A percentile compares a stretch with the other conserved stretches of the same genome.
Conservation (phyloP, 2,329 filamentous ascomycete species). For the Fusarium bactridioides region DNA sequence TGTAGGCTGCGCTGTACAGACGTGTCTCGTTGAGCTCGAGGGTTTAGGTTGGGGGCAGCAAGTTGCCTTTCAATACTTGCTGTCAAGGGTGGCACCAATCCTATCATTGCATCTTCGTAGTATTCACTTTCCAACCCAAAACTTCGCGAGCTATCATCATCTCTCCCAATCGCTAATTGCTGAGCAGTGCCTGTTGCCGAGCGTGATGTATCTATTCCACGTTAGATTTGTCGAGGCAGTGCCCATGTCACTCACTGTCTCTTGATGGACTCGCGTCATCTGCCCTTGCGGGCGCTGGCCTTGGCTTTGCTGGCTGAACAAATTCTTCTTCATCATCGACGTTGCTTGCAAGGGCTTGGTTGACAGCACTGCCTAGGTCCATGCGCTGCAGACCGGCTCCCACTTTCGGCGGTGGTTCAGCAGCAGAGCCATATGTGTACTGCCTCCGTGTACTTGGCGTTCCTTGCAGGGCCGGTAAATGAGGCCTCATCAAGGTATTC, state of each 20-base stretch:
- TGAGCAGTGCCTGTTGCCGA: neutral
- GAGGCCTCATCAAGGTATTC: slow-evolving; percentile 26
- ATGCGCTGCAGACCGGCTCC: slow-evolving; percentile 35
- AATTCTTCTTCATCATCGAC: slow-evolving; percentile 30
- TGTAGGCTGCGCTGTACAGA: neutral
- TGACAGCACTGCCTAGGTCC: slow-evolving; percentile 44
- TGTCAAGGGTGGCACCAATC: slow-evolving; percentile 36
- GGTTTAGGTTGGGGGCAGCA: neutral
- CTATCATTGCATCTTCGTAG: slow-evolving; percentile 50
- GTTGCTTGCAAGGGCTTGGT: slow-evolving; percentile 37
- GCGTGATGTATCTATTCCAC: neutral
- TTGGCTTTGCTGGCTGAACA: slow-evolving; percentile 17
- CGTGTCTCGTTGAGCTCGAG: neutral
- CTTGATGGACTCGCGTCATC: slow-evolving; percentile 36
- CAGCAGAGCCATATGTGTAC: slow-evolving; percentile 50
- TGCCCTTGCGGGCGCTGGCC: neutral
- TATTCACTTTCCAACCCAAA: slow-evolving; percentile 49
- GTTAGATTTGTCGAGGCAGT: neutral
- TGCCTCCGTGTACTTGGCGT: slow-evolving; percentile 49
- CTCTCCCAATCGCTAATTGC: slow-evolving; percentile 29
- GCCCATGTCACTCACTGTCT: slow-evolving; percentile 13
- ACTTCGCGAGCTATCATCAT: slow-evolving; percentile 46
- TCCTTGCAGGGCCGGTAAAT: slow-evolving; percentile 38
- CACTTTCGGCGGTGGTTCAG: slow-evolving; percentile 44
- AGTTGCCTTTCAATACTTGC: slow-evolving; percentile 1